These are phyloP conservation scores for Xylaria polymorpha DNA, from an alignment of 2,329 filamentous ascomycete species.

Conservation along the genomic window DNA sequence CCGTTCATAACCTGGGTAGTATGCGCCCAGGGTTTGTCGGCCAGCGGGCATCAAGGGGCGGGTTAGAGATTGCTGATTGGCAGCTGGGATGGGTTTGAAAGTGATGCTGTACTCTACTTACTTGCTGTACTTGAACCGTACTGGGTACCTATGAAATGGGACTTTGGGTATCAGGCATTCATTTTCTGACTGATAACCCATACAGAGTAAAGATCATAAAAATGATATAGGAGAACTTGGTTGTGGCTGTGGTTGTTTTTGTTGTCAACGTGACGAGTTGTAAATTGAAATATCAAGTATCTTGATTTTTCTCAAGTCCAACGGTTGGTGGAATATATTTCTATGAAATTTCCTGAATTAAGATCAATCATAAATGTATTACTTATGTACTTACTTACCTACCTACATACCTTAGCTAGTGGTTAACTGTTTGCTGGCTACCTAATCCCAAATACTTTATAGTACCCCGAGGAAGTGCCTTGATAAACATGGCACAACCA, in stretches of 20 bases:
- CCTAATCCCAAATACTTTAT: neutral
- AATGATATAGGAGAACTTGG: neutral
- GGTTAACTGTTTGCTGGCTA: no score
- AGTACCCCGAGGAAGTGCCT: neutral
- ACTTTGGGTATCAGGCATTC: neutral
- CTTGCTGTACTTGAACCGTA: neutral
- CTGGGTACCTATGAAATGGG: neutral
- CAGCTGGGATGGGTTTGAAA: slow-evolving; percentile 1
- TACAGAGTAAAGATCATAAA: neutral
- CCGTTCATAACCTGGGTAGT: slow-evolving; percentile 27
- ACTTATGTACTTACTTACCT: no score
- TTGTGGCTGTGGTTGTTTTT: no score
- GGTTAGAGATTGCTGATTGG: slow-evolving; percentile 16
- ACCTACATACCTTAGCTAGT: neutral
- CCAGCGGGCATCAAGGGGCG: slow-evolving; percentile 7
- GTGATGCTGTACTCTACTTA: neutral
- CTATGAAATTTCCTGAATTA: neutral
- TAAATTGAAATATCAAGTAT: neutral
- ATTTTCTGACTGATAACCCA: neutral
- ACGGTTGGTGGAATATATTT: neutral
- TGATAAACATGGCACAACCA: slow-evolving; percentile 3
- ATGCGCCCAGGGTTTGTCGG: slow-evolving; percentile 21
- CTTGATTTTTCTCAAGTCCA: no score
- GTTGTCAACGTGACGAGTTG: neutral
- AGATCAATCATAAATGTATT: neutral